These are phyloP conservation scores for Kodamaea fukazawae DNA, from an alignment of 805 yeast genomes.

Conservation along the genomic window DNA sequence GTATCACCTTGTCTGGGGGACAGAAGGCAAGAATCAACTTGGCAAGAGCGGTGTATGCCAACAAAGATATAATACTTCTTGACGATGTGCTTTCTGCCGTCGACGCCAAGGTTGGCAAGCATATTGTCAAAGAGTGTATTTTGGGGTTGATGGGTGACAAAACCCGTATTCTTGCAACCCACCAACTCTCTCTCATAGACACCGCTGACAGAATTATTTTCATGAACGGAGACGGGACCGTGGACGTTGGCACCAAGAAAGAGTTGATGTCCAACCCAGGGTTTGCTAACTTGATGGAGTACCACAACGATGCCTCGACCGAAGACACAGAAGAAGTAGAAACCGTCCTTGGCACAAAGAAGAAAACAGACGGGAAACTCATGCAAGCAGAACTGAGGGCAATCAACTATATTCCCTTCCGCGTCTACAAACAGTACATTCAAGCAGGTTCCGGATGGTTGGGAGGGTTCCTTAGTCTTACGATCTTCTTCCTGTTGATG, in stretches of 20 bases:
- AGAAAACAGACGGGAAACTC: constrained; percentile 8
- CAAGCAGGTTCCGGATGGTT: constrained; percentile 13
- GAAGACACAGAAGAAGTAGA: constrained; percentile 4
- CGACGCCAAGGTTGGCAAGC: constrained; percentile 82
- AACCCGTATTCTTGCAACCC: constrained; percentile 80
- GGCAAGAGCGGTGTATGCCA: constrained; percentile 75
- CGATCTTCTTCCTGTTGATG: constrained; percentile 13
- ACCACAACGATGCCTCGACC: constrained; percentile 23
- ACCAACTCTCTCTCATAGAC: constrained; percentile 69
- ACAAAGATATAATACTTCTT: constrained; percentile 61
- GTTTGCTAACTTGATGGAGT: constrained; percentile 40
- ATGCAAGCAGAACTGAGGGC: constrained; percentile 18
- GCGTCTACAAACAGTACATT: constrained; percentile 32
- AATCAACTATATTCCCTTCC: constrained; percentile 25
- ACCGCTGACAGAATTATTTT: constrained; percentile 69
- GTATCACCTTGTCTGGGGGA: constrained; percentile 84
- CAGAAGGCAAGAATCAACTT: constrained; percentile 78
- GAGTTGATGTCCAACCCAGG: constrained; percentile 45
- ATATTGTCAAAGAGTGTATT: constrained; percentile 68
- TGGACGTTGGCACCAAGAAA: constrained; percentile 58
- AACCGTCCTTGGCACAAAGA: neutral
- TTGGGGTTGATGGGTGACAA: constrained; percentile 51
- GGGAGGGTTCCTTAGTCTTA: neutral
- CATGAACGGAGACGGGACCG: constrained; percentile 59
- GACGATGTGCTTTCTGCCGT: constrained; percentile 85